Conservation (phyloP, 2,329 filamentous ascomycete genomes). For the Knufia fluminis region DNA sequence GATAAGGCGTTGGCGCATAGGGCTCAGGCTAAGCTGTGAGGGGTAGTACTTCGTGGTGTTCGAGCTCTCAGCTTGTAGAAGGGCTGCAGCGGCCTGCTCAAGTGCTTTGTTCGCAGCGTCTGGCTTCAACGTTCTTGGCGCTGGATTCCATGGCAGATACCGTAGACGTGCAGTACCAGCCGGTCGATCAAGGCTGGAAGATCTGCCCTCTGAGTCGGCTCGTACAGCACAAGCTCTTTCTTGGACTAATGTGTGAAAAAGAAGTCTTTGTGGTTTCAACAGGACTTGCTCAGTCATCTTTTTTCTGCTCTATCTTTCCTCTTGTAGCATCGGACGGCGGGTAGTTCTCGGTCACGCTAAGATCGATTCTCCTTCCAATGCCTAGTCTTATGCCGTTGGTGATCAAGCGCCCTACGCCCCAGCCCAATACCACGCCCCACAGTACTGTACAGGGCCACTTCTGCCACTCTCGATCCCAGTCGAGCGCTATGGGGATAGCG, state of each 20-base stretch:
- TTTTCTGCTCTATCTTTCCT: background rate
- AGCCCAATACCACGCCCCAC: conserved; percentile 71
- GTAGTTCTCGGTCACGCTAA: conserved; percentile 19
- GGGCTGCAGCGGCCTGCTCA: too few species aligned
- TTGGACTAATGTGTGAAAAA: background rate
- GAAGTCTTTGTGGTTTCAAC: background rate
- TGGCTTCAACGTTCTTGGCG: too few species aligned
- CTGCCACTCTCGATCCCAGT: conserved; percentile 99
- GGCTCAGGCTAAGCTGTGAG: background rate
- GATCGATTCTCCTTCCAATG: conserved; percentile 21
- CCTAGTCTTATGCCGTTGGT: conserved; percentile 14
- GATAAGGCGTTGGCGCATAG: background rate
- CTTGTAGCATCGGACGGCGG: too few species aligned
- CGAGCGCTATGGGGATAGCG: conserved; percentile 86
- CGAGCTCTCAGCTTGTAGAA: too few species aligned
- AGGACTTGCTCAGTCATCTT: background rate
- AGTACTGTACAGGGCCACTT: conserved; percentile 92
- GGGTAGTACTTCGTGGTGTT: too few species aligned
- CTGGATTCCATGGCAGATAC: too few species aligned
- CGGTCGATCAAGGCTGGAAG: too few species aligned
- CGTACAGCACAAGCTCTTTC: background rate
- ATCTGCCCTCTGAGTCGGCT: too few species aligned
- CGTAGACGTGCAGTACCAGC: too few species aligned
- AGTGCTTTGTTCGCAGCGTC: too few species aligned
- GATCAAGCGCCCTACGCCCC: conserved; percentile 48